Evolutionary conservation across 129 eudicot genomes (phyloP), one percentile per base, ranked within the genome.

Genomic region (Logfia minima): DNA sequence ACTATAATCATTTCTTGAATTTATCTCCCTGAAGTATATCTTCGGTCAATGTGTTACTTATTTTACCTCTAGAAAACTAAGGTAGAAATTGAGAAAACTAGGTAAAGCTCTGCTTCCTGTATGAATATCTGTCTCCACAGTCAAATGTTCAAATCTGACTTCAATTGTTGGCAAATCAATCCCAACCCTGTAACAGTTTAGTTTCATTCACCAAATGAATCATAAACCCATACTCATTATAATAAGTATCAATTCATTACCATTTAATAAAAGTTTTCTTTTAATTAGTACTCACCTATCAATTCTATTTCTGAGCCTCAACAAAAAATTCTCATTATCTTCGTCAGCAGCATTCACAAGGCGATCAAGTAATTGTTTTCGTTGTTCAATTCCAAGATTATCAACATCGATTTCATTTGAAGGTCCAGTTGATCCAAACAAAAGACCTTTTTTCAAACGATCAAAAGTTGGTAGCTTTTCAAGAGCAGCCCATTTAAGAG

Each of bases 401-500:
- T 76, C 85, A 3, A 92, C 43, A 67, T 92, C 86, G 18, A 88
- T 66, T 72, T 92, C 92, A 31, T 71, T 78, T 1, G 85, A 58
- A 0, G 83, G 79, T 1, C 97, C 98, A 8, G 82, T 78, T 9
- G 88, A 89, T 63, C 88, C 94, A 53, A 82, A 67, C 41, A 93
- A 77, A 53, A 93, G 74, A 28, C 98, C 98, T 82, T 89, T 88
- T 73, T 85, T 87, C 28, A 92, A 71, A 53, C 98, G 90, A 58
- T 83, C 88, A 67, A 85, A 87, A 1, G 98, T 93, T 0, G 98
- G 98, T 0, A 92, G 96, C 77, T 81, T 92, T 79, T 92, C 96
- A 0, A 92, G 83, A 43, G 94, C 87, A 18, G 98, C 98, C 98
- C 98, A 93, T 81, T 85, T 93, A 7, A 90, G 85, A 17, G 98